Percentiles rank a stretch among this genome's conserved stretches.
Conservation (phyloP, 1,284 basidiomycete species). For the Fomitopsis betulina region DNA sequence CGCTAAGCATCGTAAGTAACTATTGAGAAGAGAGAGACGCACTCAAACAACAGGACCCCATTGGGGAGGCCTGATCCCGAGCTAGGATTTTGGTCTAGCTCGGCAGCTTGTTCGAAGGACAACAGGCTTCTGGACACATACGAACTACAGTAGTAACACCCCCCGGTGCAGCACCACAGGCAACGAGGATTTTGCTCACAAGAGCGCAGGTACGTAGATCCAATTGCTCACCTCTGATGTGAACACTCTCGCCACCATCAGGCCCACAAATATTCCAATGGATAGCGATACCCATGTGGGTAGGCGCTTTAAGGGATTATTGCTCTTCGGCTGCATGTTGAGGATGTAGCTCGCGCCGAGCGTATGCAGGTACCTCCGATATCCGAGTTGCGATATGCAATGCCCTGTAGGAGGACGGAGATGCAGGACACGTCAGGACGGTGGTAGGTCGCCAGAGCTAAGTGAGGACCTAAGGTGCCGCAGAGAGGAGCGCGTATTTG, state of each 20-base stretch:
- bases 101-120: too few relatives aligned
- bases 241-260: conserved; percentile 53
- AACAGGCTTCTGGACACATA: too few relatives aligned
- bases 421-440: not conserved
- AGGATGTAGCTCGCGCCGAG: not conserved
- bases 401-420: not conserved
- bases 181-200: too few relatives aligned
- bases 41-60: too few relatives aligned
- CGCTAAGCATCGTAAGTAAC: conserved; percentile 15
- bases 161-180: too few relatives aligned
- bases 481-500: not conserved
- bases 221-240: conserved; percentile 30
- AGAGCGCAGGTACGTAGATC: not conserved
- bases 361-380: not conserved
- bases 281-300: conserved; percentile 47
- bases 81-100: too few relatives aligned
- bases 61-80: too few relatives aligned
- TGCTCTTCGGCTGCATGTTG: conserved; percentile 28
- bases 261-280: conserved; percentile 63
- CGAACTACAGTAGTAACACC: too few relatives aligned
- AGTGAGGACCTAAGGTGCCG: too few relatives aligned
- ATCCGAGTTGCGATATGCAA: not conserved
- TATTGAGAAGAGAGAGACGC: too few relatives aligned
- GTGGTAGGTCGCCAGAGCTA: not conserved
- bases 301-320: conserved; percentile 25